Percentiles rank a stretch among this genome's conserved stretches.
These are phyloP conservation scores for Pseudoturritis turrita DNA, from an alignment of 345 rosid genomes.

Conservation along the genomic window DNA sequence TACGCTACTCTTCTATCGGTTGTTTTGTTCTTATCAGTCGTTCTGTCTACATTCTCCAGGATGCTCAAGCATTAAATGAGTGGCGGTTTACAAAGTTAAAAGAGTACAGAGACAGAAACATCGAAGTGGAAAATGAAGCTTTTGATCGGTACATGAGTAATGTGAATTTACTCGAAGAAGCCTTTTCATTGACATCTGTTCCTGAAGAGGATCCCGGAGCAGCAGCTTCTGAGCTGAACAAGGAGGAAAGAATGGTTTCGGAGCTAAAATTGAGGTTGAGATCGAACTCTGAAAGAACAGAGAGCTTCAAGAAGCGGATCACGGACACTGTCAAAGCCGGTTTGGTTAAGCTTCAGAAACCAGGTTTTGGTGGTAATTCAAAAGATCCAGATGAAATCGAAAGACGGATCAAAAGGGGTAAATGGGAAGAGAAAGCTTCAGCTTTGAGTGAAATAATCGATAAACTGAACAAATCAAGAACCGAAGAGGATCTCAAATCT, in stretches of 20 bases:
- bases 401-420: slow-evolving; percentile 34
- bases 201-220: slow-evolving; percentile 34
- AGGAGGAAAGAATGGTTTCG: slow-evolving; percentile 20
- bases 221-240: slow-evolving; percentile 29
- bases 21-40: not conserved
- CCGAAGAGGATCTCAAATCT: slow-evolving; percentile 69
- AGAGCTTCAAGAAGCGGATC: slow-evolving; percentile 51
- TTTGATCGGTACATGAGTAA: slow-evolving; percentile 81
- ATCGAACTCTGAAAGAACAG: slow-evolving; percentile 45
- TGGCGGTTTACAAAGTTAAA: slow-evolving; percentile 92
- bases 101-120: slow-evolving; percentile 63
- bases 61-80: slow-evolving; percentile 75
- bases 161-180: slow-evolving; percentile 71
- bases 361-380: slow-evolving; percentile 16
- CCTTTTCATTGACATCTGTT: slow-evolving; percentile 47
- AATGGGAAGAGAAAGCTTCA: slow-evolving; percentile 47
- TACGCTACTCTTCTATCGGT: not conserved
- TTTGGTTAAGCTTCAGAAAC: slow-evolving; percentile 48
- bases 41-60: slow-evolving; percentile 44
- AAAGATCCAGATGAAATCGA: slow-evolving; percentile 35
- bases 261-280: slow-evolving; percentile 50
- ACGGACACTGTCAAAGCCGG: slow-evolving; percentile 55
- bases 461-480: slow-evolving; percentile 74
- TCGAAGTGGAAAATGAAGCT: slow-evolving; percentile 77
- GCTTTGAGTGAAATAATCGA: slow-evolving; percentile 55